Evolutionary conservation across 805 yeast genomes (phyloP).

Genomic region (Wickerhamiella dianesei): DNA sequence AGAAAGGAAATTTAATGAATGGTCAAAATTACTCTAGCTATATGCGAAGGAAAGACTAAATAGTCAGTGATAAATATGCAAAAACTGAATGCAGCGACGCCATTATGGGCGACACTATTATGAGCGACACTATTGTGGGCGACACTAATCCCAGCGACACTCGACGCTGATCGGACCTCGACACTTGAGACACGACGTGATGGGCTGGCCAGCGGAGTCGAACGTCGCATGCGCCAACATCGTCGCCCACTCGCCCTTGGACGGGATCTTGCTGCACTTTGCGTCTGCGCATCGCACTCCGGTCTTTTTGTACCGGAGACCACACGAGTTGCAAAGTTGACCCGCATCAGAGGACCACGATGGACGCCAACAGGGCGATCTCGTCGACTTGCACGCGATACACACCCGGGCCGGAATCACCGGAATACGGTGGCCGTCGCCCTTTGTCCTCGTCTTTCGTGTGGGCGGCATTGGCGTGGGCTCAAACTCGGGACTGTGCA

Average conservation of each 20-base stretch:
- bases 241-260: constrained; percentile 86
- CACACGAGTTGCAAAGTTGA: constrained; percentile 95
- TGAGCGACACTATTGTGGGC: no score
- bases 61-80: no score
- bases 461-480: neutral
- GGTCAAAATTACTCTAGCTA: no score
- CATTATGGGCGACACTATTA: no score
- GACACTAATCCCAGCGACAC: neutral
- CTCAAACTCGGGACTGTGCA: neutral
- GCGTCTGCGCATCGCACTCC: constrained; percentile 75
- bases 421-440: neutral
- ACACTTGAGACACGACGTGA: constrained; percentile 5
- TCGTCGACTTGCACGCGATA: constrained; percentile 79
- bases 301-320: constrained; percentile 85
- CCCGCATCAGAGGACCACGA: constrained; percentile 86
- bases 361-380: constrained; percentile 98
- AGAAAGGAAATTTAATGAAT: no score
- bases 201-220: neutral
- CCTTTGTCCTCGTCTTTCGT: neutral
- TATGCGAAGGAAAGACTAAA: no score
- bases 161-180: neutral
- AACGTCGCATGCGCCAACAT: constrained; percentile 49
- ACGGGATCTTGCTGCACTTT: constrained; percentile 76
- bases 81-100: no score
- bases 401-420: constrained; percentile 29